Conservation (phyloP, 495 filamentous ascomycete genomes). For the Tuber umbilicatum region DNA sequence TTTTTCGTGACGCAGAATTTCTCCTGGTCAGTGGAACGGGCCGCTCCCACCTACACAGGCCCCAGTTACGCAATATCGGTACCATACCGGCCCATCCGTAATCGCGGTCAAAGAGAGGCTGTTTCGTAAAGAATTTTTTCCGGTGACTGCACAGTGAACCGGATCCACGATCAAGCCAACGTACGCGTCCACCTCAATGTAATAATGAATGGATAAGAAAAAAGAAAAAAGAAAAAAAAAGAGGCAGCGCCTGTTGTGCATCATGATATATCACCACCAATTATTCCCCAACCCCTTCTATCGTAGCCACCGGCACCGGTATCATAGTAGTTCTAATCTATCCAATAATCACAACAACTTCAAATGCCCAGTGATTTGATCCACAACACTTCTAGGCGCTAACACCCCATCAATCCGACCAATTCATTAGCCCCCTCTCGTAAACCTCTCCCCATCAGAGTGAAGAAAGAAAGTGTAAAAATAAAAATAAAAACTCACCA, state of each 20-base stretch:
- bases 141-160: background rate
- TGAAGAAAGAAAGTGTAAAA: background rate
- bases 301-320: background rate
- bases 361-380: slow-evolving; percentile 77
- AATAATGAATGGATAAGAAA: background rate
- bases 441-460: background rate
- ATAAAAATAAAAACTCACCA: slow-evolving; percentile 19
- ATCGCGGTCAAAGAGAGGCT: background rate
- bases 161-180: background rate
- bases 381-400: slow-evolving; percentile 78
- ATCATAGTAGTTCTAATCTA: background rate
- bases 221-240: slow-evolving; percentile 6
- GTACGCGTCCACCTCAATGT: too few species aligned
- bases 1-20: background rate
- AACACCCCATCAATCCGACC: background rate
- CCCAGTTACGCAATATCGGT: too few species aligned
- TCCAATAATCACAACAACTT: slow-evolving; percentile 62
- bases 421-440: slow-evolving; percentile 13
- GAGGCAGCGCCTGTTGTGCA: slow-evolving; percentile 17
- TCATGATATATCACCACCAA: background rate
- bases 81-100: background rate
- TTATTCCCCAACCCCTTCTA: slow-evolving; percentile 3
- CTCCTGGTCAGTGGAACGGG: background rate
- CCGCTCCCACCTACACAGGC: too few species aligned
- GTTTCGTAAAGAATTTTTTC: background rate